A percentile compares a stretch with the other conserved stretches of the same genome.
Conservation (phyloP, 768 basidiomycete genomes). For the Lactifluus hygrophoroides region DNA sequence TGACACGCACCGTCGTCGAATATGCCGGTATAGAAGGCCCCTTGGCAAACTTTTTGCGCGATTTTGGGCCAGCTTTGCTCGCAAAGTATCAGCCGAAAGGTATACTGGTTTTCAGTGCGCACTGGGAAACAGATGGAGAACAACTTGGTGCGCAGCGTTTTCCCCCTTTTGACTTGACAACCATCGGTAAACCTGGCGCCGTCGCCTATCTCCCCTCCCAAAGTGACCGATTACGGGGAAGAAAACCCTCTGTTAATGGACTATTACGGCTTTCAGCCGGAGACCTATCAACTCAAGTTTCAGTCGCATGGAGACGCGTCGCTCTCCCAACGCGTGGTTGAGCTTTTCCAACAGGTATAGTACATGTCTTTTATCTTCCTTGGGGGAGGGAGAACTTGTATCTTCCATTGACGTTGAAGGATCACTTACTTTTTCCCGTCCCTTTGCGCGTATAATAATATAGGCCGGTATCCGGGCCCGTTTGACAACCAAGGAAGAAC, state of each 20-base stretch:
- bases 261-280: slow-evolving; percentile 58
- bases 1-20: slow-evolving; percentile 14
- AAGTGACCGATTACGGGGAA: slow-evolving; percentile 71
- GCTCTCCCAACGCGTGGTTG: slow-evolving; percentile 51
- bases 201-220: background rate
- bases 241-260: slow-evolving; percentile 70
- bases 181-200: background rate
- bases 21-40: slow-evolving; percentile 43
- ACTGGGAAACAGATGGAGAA: slow-evolving; percentile 63
- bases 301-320: slow-evolving; percentile 53
- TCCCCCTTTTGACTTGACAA: background rate
- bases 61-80: slow-evolving; percentile 57
- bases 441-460: background rate
- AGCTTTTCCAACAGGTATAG: slow-evolving; percentile 46
- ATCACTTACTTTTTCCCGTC: no score
- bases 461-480: slow-evolving; percentile 50
- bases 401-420: no score
- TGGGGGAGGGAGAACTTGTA: background rate
- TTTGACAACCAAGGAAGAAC: slow-evolving; percentile 39
- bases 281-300: slow-evolving; percentile 57
- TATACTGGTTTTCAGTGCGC: slow-evolving; percentile 77
- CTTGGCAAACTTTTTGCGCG: slow-evolving; percentile 48
- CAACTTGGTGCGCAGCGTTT: slow-evolving; percentile 40
- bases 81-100: slow-evolving; percentile 68
- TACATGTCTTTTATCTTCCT: background rate